A percentile compares a stretch with the other conserved stretches of the same genome.
These are phyloP conservation scores for Starmerella geochares DNA, from an alignment of 805 yeast genomes.

Conservation along the genomic window DNA sequence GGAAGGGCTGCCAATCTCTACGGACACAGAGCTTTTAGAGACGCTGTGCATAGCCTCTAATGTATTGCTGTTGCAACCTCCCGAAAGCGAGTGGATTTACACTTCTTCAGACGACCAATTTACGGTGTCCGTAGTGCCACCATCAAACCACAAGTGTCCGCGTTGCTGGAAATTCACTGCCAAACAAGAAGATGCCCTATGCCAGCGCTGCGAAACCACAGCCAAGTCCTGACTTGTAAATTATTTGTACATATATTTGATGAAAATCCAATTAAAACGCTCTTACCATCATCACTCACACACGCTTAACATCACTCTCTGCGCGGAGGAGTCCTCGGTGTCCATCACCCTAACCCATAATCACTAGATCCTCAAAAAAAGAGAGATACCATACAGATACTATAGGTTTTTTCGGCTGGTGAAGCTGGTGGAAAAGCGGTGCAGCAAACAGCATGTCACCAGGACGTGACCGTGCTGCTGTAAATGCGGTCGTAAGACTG, in stretches of 20 bases:
- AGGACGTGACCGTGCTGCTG: conserved; percentile 3
- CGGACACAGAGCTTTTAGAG: conserved; percentile 38
- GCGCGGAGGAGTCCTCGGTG: too few relatives aligned
- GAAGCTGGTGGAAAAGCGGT: too few relatives aligned
- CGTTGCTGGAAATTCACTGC: conserved; percentile 86
- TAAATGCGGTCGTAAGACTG: conserved; percentile 7
- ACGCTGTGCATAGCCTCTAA: conserved; percentile 58
- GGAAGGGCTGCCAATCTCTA: conserved; percentile 16
- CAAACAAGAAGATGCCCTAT: conserved; percentile 42
- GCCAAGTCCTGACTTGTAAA: neutral
- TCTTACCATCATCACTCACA: too few relatives aligned
- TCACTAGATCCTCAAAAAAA: too few relatives aligned
- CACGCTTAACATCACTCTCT: too few relatives aligned
- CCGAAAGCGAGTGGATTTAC: conserved; percentile 28
- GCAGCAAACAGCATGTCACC: neutral
- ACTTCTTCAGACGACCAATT: conserved; percentile 30
- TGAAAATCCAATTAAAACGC: neutral
- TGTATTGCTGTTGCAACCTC: conserved; percentile 34
- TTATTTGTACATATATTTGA: neutral
- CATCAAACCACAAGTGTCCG: conserved; percentile 61
- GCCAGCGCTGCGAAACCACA: conserved; percentile 48
- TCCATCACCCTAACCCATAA: too few relatives aligned
- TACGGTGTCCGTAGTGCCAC: conserved; percentile 37
- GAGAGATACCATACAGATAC: too few relatives aligned
- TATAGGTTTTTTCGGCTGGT: too few relatives aligned